Percentiles rank a stretch among this genome's conserved stretches.
These are phyloP conservation scores for Mycena venus DNA, from an alignment of 768 basidiomycete species.

Conservation along the genomic window DNA sequence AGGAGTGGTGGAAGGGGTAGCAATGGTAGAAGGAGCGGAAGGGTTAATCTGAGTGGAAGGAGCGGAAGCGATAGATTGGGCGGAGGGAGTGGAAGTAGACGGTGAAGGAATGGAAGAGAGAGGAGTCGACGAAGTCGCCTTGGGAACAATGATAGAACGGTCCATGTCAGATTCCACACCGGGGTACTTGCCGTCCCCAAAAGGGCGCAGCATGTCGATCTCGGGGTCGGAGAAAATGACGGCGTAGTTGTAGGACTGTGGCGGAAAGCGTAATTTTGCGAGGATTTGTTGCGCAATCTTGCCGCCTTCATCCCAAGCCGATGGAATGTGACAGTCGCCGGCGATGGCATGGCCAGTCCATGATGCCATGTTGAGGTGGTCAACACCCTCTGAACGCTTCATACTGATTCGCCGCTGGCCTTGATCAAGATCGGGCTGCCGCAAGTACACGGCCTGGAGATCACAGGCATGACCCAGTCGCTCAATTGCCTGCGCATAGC, in stretches of 20 bases:
- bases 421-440: slow-evolving; percentile 8
- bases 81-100: no score
- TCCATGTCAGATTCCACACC: slow-evolving; percentile 1
- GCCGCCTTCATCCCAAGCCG: neutral
- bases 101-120: neutral
- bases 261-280: neutral
- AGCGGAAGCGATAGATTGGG: no score
- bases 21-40: neutral
- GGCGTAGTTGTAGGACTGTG: neutral
- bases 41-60: neutral
- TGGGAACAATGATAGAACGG: neutral
- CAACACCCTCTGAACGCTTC: neutral
- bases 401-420: slow-evolving; percentile 6
- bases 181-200: slow-evolving; percentile 14
- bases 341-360: slow-evolving; percentile 8
- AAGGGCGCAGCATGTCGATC: slow-evolving; percentile 16
- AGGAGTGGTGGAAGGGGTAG: neutral
- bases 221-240: neutral
- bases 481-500: slow-evolving; percentile 3
- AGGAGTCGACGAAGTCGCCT: neutral
- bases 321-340: neutral
- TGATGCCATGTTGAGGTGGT: slow-evolving; percentile 12
- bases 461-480: no score
- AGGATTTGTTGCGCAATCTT: neutral
- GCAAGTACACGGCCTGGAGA: neutral